A percentile compares a stretch with the other conserved stretches of the same genome.
These are phyloP conservation scores for Botrytis pseudocinerea DNA, from an alignment of 2,329 filamentous ascomycete species.

Conservation along the genomic window DNA sequence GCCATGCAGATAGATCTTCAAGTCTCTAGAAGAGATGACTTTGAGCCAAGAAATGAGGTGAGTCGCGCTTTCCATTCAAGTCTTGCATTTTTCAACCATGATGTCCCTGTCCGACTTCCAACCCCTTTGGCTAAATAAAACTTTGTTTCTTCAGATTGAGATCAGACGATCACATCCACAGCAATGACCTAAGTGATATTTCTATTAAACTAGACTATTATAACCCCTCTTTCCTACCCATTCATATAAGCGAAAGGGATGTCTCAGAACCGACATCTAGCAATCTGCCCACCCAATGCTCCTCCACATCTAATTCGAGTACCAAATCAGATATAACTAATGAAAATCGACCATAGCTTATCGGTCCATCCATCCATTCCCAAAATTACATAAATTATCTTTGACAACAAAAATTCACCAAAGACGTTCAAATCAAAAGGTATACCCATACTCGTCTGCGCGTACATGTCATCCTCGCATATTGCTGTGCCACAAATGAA, in stretches of 20 bases:
- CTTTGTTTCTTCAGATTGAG: background rate
- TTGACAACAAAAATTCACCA: background rate
- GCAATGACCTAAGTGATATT: background rate
- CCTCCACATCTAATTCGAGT: background rate
- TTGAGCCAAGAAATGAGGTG: background rate
- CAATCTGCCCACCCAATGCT: background rate
- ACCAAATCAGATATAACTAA: background rate
- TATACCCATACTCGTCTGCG: background rate
- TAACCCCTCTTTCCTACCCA: background rate
- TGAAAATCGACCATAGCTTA: background rate
- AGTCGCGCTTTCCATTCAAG: background rate
- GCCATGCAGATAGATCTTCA: background rate
- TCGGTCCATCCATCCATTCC: background rate
- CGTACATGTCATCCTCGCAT: slow-evolving; percentile 5
- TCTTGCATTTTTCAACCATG: background rate
- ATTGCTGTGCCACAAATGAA: background rate
- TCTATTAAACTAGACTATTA: too few relatives aligned
- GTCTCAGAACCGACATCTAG: background rate
- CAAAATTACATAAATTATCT: background rate
- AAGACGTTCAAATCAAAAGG: background rate
- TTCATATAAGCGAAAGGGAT: background rate
- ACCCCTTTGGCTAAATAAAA: background rate
- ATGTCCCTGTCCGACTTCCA: background rate
- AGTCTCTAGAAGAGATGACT: background rate
- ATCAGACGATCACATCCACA: background rate